These are phyloP conservation scores for Auriculariales sp. DNA, from an alignment of 768 basidiomycete genomes.

Conservation along the genomic window DNA sequence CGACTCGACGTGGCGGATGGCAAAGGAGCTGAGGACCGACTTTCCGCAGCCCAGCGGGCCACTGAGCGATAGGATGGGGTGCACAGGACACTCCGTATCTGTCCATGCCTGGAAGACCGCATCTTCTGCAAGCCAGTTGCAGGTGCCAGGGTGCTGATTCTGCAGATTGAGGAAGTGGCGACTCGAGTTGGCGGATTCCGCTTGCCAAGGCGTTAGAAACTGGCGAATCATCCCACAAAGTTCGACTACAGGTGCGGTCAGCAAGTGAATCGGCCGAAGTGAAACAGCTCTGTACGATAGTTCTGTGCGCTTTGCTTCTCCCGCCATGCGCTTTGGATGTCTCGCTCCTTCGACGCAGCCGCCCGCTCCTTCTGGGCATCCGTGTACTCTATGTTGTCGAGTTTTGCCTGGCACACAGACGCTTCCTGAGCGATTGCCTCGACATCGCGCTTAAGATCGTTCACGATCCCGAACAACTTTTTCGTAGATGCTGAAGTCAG, in stretches of 20 bases:
- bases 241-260: neutral
- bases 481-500: neutral
- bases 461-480: neutral
- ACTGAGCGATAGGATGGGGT: neutral
- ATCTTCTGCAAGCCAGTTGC: neutral
- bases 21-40: neutral
- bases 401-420: neutral
- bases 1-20: neutral
- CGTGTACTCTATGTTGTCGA: neutral
- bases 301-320: neutral
- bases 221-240: neutral
- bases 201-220: neutral
- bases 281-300: neutral
- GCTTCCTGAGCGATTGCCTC: neutral
- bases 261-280: too few species aligned
- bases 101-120: neutral
- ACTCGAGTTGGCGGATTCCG: neutral
- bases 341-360: neutral
- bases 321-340: neutral
- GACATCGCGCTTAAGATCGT: neutral
- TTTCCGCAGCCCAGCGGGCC: conserved; percentile 1
- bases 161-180: neutral
- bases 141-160: neutral
- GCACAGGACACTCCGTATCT: neutral
- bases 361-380: neutral